Conservation (phyloP, 441 rosid genomes). For the Jatropha podagrica region DNA sequence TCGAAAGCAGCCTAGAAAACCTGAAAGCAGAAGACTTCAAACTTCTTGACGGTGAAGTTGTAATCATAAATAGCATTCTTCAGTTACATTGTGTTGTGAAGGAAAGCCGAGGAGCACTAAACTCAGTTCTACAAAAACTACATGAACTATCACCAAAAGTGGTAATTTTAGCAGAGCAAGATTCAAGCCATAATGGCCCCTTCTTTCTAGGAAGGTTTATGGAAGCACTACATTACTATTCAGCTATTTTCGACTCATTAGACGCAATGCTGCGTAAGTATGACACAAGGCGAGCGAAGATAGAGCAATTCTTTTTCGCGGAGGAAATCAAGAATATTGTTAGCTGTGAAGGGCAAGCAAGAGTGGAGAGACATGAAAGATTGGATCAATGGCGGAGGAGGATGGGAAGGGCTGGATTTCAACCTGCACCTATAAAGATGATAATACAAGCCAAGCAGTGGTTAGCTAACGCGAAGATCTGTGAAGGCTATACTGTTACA, state of each 20-base stretch:
- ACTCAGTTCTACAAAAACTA: constrained; percentile 47
- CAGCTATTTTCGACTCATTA: constrained; percentile 54
- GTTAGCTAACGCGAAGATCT: constrained; percentile 36
- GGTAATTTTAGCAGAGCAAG: constrained; percentile 55
- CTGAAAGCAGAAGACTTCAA: constrained; percentile 40
- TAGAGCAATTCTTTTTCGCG: constrained; percentile 58
- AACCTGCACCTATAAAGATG: constrained; percentile 37
- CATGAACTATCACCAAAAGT: constrained; percentile 48
- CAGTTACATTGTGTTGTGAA: constrained; percentile 65
- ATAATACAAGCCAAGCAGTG: constrained; percentile 43
- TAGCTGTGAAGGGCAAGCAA: constrained; percentile 52
- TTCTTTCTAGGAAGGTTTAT: constrained; percentile 60
- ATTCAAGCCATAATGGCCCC: constrained; percentile 61
- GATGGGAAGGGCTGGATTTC: constrained; percentile 63
- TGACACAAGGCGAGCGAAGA: constrained; percentile 61
- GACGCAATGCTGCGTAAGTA: constrained; percentile 54
- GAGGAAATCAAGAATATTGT: constrained; percentile 66
- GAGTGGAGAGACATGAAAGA: constrained; percentile 58
- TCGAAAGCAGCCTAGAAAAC: constrained; percentile 49
- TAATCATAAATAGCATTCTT: constrained; percentile 52
- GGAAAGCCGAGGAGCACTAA: constrained; percentile 60
- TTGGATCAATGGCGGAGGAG: constrained; percentile 55
- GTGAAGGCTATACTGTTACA: constrained; percentile 41
- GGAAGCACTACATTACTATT: constrained; percentile 62
- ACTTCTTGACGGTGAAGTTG: constrained; percentile 37